Conservation (phyloP, 805 yeast species). For the Yarrowia osloensis region DNA sequence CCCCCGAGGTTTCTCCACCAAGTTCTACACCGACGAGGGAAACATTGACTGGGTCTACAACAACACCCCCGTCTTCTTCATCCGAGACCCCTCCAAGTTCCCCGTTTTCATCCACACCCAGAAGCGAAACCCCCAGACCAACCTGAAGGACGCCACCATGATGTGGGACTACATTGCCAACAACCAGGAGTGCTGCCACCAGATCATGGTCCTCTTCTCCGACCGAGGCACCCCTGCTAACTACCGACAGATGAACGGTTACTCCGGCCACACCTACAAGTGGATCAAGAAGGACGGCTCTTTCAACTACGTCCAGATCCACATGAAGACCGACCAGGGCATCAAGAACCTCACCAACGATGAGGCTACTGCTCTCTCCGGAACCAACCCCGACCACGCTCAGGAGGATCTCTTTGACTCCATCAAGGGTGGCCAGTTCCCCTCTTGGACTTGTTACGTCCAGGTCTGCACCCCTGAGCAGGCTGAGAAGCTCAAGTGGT, state of each 20-base stretch:
- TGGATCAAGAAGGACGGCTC: conserved; percentile 54
- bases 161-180: conserved; percentile 60
- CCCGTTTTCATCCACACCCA: conserved; percentile 69
- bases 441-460: conserved; percentile 55
- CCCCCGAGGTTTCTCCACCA: conserved; percentile 69
- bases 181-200: conserved; percentile 61
- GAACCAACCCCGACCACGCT: conserved; percentile 55
- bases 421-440: conserved; percentile 53
- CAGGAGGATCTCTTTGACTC: conserved; percentile 49
- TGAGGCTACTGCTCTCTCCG: conserved; percentile 52
- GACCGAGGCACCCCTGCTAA: conserved; percentile 61
- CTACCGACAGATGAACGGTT: conserved; percentile 60
- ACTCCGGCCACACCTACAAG: conserved; percentile 67
- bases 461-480: conserved; percentile 62
- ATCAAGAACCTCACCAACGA: conserved; percentile 49
- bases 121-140: conserved; percentile 67
- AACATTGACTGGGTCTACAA: conserved; percentile 72
- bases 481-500: conserved; percentile 53
- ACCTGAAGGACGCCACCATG: conserved; percentile 55
- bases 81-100: conserved; percentile 65
- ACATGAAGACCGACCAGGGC: conserved; percentile 55
- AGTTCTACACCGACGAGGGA: conserved; percentile 68
- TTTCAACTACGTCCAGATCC: conserved; percentile 58
- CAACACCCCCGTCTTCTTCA: conserved; percentile 68
- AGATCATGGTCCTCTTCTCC: conserved; percentile 57